Percentiles rank a stretch among this genome's conserved stretches.
Conservation (phyloP, 2,329 filamentous ascomycete genomes). For the Penicillium aurantiogriseum region DNA sequence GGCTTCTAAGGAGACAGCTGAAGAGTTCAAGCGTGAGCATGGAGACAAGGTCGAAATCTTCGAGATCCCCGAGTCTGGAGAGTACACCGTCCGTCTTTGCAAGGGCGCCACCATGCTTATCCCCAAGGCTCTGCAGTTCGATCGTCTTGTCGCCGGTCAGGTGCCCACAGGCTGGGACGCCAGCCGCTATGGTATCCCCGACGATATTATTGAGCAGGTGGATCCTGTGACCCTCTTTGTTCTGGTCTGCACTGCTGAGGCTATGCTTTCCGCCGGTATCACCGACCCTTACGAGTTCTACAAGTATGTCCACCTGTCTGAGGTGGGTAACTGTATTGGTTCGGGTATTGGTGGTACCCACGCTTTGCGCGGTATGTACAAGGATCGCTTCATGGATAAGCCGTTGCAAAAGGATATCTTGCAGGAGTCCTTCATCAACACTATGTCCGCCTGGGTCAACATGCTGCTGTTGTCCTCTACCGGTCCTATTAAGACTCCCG, state of each 20-base stretch:
- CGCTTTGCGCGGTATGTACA: slow-evolving; percentile 96
- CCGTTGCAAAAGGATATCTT: slow-evolving; percentile 98
- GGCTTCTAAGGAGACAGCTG: slow-evolving; percentile 91
- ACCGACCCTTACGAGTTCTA: slow-evolving; percentile 99
- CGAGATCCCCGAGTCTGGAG: slow-evolving; percentile 87
- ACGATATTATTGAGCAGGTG: slow-evolving; percentile 96
- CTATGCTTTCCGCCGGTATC: slow-evolving; percentile 87
- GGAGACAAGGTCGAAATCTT: slow-evolving; percentile 98
- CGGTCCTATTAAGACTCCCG: slow-evolving; percentile 96
- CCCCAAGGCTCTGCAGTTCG: slow-evolving; percentile 94
- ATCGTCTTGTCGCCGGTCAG: slow-evolving; percentile 94
- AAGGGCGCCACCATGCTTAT: slow-evolving; percentile 95
- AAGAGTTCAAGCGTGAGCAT: slow-evolving; percentile 96
- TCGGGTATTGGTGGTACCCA: slow-evolving; percentile 96
- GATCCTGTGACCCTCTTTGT: slow-evolving; percentile 95
- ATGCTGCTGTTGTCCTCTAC: slow-evolving; percentile 97
- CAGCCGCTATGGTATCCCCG: slow-evolving; percentile 91
- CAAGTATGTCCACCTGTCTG: slow-evolving; percentile 97
- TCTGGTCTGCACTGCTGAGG: slow-evolving; percentile 88
- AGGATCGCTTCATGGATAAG: slow-evolving; percentile 93
- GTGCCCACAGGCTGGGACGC: slow-evolving; percentile 97
- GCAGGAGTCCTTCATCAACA: slow-evolving; percentile 99
- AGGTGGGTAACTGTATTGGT: slow-evolving; percentile 96
- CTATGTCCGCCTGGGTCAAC: slow-evolving; percentile 99
- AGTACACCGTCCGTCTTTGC: slow-evolving; percentile 91